phyloP scores from a whole-genome alignment of 148 eudicot species.

The Rhododendron molle region DNA sequence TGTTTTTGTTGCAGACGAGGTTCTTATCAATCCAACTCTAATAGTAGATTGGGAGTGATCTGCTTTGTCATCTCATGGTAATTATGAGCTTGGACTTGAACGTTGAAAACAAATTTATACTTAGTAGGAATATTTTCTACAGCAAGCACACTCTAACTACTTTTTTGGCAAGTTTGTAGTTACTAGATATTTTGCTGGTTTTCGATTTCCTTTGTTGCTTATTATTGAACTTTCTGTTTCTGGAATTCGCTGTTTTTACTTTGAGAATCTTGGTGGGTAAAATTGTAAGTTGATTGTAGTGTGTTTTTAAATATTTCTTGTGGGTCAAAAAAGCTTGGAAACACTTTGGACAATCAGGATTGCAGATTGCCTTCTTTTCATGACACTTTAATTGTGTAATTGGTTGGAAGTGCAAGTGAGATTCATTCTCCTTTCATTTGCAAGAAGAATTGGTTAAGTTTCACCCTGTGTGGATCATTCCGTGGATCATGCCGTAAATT shows the following conservation, averaged over 20 bases:
- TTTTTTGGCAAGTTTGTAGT: background rate
- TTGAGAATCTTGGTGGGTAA: background rate
- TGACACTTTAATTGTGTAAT: background rate
- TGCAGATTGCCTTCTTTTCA: background rate
- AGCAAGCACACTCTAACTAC: background rate
- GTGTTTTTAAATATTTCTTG: background rate
- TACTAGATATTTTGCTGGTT: background rate
- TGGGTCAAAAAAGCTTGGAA: background rate
- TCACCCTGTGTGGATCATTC: background rate
- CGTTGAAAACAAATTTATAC: too few species aligned
- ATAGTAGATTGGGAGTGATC: constrained; percentile 53
- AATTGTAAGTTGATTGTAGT: background rate
- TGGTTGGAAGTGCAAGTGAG: background rate
- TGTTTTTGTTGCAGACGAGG: constrained; percentile 71
- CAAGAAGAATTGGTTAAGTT: background rate
- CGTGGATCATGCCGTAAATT: background rate
- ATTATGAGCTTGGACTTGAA: constrained; percentile 2
- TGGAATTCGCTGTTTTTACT: background rate
- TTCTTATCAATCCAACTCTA: constrained; percentile 37
- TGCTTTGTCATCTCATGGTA: constrained; percentile 89
- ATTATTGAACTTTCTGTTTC: background rate
- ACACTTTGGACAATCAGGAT: background rate
- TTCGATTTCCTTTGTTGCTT: background rate
- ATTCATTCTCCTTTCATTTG: background rate
- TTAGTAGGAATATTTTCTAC: background rate